Conservation (phyloP, 2,329 filamentous ascomycete genomes). For the Blastomyces emzantsi region DNA sequence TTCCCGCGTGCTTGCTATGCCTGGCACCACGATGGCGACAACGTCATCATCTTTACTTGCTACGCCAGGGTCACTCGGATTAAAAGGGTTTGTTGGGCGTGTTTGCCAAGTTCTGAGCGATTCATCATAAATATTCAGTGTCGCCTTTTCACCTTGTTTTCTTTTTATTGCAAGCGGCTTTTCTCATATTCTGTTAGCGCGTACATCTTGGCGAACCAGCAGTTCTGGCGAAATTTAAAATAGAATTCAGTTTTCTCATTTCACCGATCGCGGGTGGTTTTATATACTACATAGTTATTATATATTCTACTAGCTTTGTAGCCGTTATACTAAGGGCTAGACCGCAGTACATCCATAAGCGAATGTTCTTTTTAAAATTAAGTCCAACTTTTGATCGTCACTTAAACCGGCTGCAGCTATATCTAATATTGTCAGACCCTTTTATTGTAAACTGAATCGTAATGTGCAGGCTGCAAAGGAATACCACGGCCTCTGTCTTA, state of each 20-base stretch:
- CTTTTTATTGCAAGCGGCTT: background rate
- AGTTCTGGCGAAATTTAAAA: background rate
- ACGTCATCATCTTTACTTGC: conserved; percentile 41
- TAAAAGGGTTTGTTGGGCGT: conserved; percentile 53
- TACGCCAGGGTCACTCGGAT: conserved; percentile 41
- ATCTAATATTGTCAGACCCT: background rate
- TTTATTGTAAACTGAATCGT: background rate
- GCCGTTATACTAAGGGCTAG: too few species aligned
- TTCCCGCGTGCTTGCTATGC: conserved; percentile 52
- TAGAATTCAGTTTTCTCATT: background rate
- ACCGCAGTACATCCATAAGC: too few species aligned
- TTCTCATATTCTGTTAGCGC: background rate
- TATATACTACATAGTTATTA: background rate
- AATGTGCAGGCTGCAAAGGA: background rate
- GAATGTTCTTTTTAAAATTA: too few species aligned
- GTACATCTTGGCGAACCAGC: background rate
- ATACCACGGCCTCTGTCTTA: background rate
- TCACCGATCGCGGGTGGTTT: background rate
- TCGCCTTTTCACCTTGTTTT: background rate
- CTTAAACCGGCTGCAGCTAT: background rate
- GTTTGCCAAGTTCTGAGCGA: conserved; percentile 28
- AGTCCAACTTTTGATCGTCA: background rate
- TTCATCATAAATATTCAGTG: conserved; percentile 3
- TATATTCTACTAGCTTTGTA: too few species aligned
- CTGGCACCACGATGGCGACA: conserved; percentile 44